These are phyloP conservation scores for Umbelopsis sp. DNA, from an alignment of 192 early-diverging fungal species.

Conservation along the genomic window DNA sequence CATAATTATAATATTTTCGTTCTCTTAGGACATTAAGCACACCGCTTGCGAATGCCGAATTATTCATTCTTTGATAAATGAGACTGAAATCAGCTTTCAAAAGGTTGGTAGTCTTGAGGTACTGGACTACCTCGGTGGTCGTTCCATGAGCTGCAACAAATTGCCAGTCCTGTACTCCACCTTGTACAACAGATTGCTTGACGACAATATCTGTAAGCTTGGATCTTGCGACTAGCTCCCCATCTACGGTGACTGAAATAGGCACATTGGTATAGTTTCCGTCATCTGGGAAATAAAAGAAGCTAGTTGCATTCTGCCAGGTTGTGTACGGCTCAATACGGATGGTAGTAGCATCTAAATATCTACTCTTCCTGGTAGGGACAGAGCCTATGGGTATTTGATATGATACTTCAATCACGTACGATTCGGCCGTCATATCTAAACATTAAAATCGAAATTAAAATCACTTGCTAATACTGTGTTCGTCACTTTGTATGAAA, in stretches of 20 bases:
- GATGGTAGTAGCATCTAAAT: slow-evolving; percentile 27
- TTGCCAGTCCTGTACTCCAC: slow-evolving; percentile 16
- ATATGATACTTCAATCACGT: slow-evolving; percentile 39
- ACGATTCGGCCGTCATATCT: slow-evolving; percentile 44
- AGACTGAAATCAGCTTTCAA: slow-evolving; percentile 12
- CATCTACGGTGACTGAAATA: slow-evolving; percentile 31
- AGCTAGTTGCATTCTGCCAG: slow-evolving; percentile 25
- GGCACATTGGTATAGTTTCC: slow-evolving; percentile 43
- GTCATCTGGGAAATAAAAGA: slow-evolving; percentile 52
- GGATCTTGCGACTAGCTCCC: not conserved
- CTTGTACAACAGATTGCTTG: not conserved
- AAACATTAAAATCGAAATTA: not conserved
- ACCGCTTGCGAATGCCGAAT: slow-evolving; percentile 21
- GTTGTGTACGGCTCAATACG: slow-evolving; percentile 32
- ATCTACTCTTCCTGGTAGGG: slow-evolving; percentile 21
- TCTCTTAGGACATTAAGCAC: slow-evolving; percentile 37
- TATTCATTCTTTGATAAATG: slow-evolving; percentile 24
- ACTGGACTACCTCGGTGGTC: slow-evolving; percentile 19
- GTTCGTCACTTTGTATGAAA: no score
- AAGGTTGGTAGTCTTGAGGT: slow-evolving; percentile 21
- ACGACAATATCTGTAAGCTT: not conserved
- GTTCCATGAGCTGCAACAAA: slow-evolving; percentile 16
- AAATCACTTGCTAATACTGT: no score
- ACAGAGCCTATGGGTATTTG: slow-evolving; percentile 49
- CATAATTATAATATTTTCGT: slow-evolving; percentile 27